Base-by-base conservation (phyloP, 2,329 filamentous ascomycete species). In the Pseudogymnoascus pannorum region DNA sequence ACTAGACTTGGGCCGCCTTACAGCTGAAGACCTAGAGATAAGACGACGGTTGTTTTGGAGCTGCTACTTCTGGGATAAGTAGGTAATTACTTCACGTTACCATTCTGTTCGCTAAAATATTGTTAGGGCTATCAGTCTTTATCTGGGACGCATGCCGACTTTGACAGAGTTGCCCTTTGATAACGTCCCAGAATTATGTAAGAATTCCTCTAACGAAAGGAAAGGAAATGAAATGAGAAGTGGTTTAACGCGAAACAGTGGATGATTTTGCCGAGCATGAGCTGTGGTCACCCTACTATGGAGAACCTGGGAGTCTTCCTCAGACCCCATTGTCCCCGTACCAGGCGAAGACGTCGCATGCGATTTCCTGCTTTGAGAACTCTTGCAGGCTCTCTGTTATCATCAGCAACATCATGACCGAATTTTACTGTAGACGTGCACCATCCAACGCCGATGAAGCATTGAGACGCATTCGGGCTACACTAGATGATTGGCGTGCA, bases 1-100 rank as follows among this genome's bases (percentile, higher is more conserved):
- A 62, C 78, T 35, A 35, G 31, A 35, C 31, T 14, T 35, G 0
- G 76, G 81, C 0, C 76, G 78, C 6, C 68, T 84, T 62, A 78
- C 73, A 6, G 81, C 82, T 22, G 81, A 84, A 64, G 82, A 85
- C 60, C 75, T 84, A 22, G 82, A 85, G 67, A 83, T 86, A 57
- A 77, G 82, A 1, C 81, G 83, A 60, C 76, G 83, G 4, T 73
- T 86, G 1, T 85, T 83, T 66, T 86, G 83, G 83, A 82, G 81
- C 65, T 85, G 82, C 66, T 86, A 83, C 67, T 81, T 83, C 68
- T 86, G 82, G 83, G 83, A 86, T 66, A 86, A 86, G 31, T 35
- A 35, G 31, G 31, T 35, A 29, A 35, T 35, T 35, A 35, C 31
- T 35, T 35, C 8, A 35, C 11, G 31, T 35, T 35, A 11, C 11